A percentile compares a stretch with the other conserved stretches of the same genome.
phyloP scores from a whole-genome alignment of 176 grass and related monocot genomes.

The Carex pumila region DNA sequence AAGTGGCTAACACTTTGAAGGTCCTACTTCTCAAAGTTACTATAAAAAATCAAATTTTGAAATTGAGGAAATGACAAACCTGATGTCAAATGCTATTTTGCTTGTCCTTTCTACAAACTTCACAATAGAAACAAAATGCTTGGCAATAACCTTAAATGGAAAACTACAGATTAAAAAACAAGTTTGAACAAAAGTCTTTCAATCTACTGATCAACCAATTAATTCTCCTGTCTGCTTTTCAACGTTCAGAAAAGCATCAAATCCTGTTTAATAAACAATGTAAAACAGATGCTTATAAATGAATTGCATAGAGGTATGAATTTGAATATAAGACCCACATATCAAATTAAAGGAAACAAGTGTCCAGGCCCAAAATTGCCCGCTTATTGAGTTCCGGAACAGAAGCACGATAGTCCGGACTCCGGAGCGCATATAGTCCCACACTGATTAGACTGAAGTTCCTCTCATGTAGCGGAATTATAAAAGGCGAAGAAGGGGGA shows the following conservation, averaged over 20 bases:
- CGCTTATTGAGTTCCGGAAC: neutral
- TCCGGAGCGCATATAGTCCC: constrained; percentile 19
- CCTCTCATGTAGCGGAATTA: neutral
- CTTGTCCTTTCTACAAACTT: constrained; percentile 91
- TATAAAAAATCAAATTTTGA: neutral
- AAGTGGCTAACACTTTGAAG: neutral
- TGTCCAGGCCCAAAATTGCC: neutral
- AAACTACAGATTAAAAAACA: constrained; percentile 21
- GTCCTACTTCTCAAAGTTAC: neutral
- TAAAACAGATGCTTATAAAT: too few relatives aligned
- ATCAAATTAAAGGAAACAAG: too few relatives aligned
- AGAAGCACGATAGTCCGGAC: neutral
- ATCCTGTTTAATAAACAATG: too few relatives aligned
- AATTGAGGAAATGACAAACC: constrained; percentile 38
- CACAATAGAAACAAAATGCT: constrained; percentile 92
- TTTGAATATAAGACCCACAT: too few relatives aligned
- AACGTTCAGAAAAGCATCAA: too few relatives aligned
- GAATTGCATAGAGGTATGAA: too few relatives aligned
- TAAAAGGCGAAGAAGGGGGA: neutral
- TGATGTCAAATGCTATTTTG: constrained; percentile 88
- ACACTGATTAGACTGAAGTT: neutral
- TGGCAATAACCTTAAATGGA: constrained; percentile 79
- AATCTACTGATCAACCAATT: too few relatives aligned
- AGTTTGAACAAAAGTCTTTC: neutral
- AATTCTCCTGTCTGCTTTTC: too few relatives aligned